A percentile compares a stretch with the other conserved stretches of the same genome.
Evolutionary conservation across 257 asterid genomes (phyloP).

Genomic region (Eucommia ulmoides): DNA sequence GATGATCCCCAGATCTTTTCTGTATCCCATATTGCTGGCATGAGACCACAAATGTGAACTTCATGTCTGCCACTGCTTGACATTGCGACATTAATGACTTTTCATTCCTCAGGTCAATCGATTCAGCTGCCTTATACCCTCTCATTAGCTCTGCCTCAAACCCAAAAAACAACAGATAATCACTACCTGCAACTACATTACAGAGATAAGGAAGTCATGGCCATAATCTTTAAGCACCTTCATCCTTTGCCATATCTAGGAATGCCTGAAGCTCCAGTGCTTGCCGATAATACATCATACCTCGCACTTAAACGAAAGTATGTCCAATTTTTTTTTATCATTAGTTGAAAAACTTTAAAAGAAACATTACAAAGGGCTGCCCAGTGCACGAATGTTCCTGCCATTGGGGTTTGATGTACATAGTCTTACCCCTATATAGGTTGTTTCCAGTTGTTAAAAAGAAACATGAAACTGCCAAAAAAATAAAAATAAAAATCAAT

Average conservation of each 20-base stretch:
- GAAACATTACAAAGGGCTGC: too few species aligned
- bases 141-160: conserved; percentile 65
- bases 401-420: too few species aligned
- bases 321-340: too few species aligned
- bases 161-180: too few species aligned
- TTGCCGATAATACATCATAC: conserved; percentile 99
- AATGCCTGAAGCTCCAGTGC: conserved; percentile 96
- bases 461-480: not conserved
- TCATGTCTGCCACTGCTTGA: conserved; percentile 92
- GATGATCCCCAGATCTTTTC: conserved; percentile 74
- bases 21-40: conserved; percentile 89
- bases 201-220: too few species aligned
- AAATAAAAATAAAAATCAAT: not conserved
- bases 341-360: too few species aligned
- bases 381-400: too few species aligned
- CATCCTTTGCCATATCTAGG: conserved; percentile 95
- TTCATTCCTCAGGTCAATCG: conserved; percentile 42
- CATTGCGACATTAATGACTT: conserved; percentile 70
- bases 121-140: conserved; percentile 83
- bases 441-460: too few species aligned
- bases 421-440: too few species aligned
- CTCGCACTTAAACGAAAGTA: conserved; percentile 52
- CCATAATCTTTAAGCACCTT: too few species aligned
- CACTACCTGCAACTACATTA: too few species aligned
- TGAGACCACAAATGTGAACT: conserved; percentile 86